Conservation (phyloP, 1,139 yeast genomes). For the Sugiyamaella xylanicola region DNA sequence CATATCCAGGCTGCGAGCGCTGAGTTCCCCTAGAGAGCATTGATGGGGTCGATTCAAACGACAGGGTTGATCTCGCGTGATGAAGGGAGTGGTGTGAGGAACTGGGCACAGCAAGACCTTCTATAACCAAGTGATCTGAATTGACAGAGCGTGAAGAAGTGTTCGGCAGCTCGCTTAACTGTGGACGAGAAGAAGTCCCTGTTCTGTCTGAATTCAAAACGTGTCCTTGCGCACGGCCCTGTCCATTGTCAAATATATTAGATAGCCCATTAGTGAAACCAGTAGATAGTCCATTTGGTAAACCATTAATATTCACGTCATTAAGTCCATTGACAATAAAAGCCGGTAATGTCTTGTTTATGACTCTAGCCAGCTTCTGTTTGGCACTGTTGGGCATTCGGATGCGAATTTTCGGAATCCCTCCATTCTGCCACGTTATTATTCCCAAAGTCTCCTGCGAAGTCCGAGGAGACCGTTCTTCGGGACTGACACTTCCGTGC, state of each 20-base stretch:
- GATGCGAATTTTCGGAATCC: constrained; percentile 14
- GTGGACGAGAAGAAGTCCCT: neutral
- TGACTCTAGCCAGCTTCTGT: constrained; percentile 25
- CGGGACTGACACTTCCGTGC: neutral
- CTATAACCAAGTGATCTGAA: neutral
- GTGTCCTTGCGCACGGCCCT: neutral
- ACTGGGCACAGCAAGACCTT: constrained; percentile 19
- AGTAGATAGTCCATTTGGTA: neutral
- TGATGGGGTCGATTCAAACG: constrained; percentile 16
- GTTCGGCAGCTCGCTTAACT: neutral
- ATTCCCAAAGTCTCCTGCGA: constrained; percentile 13
- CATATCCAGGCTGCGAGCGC: neutral
- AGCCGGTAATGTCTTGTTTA: constrained; percentile 28
- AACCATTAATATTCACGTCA: constrained; percentile 10
- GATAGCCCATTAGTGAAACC: neutral
- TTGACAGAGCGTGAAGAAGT: neutral
- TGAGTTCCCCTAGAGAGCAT: neutral
- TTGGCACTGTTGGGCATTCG: constrained; percentile 21
- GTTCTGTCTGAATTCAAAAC: neutral
- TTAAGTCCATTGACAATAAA: constrained; percentile 21
- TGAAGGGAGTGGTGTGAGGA: constrained; percentile 21
- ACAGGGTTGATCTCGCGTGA: constrained; percentile 21
- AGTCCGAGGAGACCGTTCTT: constrained; percentile 10
- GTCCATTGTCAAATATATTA: neutral
- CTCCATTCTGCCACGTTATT: constrained; percentile 14